Evolutionary conservation across 495 filamentous ascomycete species (phyloP), one percentile per base, ranked within the genome.

Genomic region (Usnea hakonensis): DNA sequence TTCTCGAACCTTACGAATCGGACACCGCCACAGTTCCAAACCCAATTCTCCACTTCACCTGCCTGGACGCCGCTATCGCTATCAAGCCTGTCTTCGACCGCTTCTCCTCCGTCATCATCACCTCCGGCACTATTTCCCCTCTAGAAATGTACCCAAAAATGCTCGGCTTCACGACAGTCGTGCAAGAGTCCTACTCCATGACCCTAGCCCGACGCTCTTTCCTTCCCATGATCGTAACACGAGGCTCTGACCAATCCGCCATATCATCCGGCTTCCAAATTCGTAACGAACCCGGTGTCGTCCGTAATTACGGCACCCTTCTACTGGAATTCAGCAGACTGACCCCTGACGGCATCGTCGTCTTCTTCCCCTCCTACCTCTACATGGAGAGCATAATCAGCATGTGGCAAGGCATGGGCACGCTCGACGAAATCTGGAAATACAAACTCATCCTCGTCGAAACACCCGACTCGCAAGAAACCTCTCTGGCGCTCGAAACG

Each of bases 71-170:
- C 19, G 94, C 95, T 6, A 99, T 99, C 63, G 95, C 95, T 53
- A 97, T 99, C 73, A 96, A 92, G 69, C 95, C 95, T 2, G 91
- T 99, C 11, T 95, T 97, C 70, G 94, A 99, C 59, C 87, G 95
- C 38, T 99, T 99, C 73, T 88, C 86, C 69, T 97, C 95, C 9
- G 95, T 99, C 59, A 92, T 99, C 73, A 97, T 99, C 72, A 99
- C 95, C 7, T 97, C 95, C 0, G 95, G 95, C 23, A 99, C 95
- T 5, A 87, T 99, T 57, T 97, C 94, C 0, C 95, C 95, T 0
- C 73, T 99, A 6, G 95, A 99, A 72, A 97, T 99, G 91, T 99
- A 97, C 71, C 95, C 95, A 0, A 96, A 96, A 68, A 97, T 99
- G 94, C 85, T 99, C 13, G 88, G 87, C 48, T 99, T 99, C 75